Evolutionary conservation across 2,329 filamentous ascomycete genomes (phyloP), one percentile per base, ranked within the genome.

Genomic region (Mollisia scopiformis): DNA sequence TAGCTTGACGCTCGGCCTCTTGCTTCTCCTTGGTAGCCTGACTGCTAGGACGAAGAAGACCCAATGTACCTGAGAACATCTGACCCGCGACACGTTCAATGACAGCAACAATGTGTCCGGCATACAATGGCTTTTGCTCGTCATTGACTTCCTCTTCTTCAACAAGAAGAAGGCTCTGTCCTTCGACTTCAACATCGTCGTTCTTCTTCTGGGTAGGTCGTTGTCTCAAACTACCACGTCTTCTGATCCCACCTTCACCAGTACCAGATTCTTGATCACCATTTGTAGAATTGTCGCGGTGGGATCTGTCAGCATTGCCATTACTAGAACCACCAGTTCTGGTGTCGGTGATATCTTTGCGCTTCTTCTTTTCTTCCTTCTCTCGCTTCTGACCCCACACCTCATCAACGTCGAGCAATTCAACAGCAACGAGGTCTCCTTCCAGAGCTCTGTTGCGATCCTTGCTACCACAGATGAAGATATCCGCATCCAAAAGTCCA

Each of bases 301-400:
- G 74, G 75, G 78, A 84, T 74, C 73, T 79, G 78, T 80, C 87
- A 65, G 87, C 87, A 64, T 90, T 90, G 64, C 88, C 88, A 66
- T 89, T 90, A 71, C 87, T 91, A 66, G 86, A 90, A 64, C 90
- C 90, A 67, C 89, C 89, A 55, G 86, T 87, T 66, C 94, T 88
- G 61, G 92, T 93, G 74, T 98, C 95, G 33, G 93, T 96, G 62
- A 97, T 96, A 73, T 99, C 95, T 83, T 99, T 99, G 76, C 95
- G 91, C 82, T 98, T 99, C 87, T 99, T 99, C 85, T 99, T 99
- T 77, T 99, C 95, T 79, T 99, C 95, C 77, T 99, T 99, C 77
- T 99, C 95, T 59, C 93, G 92, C 84, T 99, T 99, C 81, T 99
- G 95, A 25, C 90, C 87, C 95, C 95, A 99, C 2, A 99, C 95